These are phyloP conservation scores for Parsonsia alboflavescens DNA, from an alignment of 257 asterid species.

Conservation along the genomic window DNA sequence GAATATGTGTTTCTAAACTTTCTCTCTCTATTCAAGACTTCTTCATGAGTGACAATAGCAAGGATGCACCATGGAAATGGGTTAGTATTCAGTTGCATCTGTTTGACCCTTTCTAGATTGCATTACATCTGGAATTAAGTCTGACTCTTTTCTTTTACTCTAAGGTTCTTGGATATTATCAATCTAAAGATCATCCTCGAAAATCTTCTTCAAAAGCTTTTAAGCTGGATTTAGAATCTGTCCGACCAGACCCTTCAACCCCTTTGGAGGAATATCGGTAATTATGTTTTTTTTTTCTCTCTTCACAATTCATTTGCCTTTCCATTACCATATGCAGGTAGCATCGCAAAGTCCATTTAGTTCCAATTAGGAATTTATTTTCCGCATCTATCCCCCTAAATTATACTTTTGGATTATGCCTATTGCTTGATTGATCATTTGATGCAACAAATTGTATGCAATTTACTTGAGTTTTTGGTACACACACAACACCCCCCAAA, in stretches of 20 bases:
- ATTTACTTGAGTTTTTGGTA: background rate
- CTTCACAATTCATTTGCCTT: constrained; percentile 3
- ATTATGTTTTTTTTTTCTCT: constrained; percentile 13
- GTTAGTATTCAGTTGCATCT: constrained; percentile 28
- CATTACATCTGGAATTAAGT: constrained; percentile 1
- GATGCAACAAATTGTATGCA: background rate
- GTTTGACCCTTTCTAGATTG: background rate
- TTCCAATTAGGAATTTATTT: background rate
- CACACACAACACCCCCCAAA: too few species aligned
- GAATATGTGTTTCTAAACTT: constrained; percentile 52
- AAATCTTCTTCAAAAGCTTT: constrained; percentile 67
- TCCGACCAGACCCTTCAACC: constrained; percentile 83
- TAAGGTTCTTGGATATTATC: constrained; percentile 78
- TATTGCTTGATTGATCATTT: constrained; percentile 1
- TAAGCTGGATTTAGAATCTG: constrained; percentile 74
- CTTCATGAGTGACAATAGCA: constrained; percentile 60
- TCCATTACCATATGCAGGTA: constrained; percentile 1
- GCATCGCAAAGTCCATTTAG: background rate
- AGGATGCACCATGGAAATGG: constrained; percentile 96
- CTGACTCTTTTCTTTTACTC: constrained; percentile 10
- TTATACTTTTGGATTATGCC: background rate
- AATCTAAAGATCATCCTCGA: constrained; percentile 71
- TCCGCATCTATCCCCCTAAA: background rate
- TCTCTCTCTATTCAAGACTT: constrained; percentile 62
- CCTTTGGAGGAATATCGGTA: constrained; percentile 90